Conservation (phyloP, 2,329 filamentous ascomycete genomes). For the Cladophialophora bantiana region DNA sequence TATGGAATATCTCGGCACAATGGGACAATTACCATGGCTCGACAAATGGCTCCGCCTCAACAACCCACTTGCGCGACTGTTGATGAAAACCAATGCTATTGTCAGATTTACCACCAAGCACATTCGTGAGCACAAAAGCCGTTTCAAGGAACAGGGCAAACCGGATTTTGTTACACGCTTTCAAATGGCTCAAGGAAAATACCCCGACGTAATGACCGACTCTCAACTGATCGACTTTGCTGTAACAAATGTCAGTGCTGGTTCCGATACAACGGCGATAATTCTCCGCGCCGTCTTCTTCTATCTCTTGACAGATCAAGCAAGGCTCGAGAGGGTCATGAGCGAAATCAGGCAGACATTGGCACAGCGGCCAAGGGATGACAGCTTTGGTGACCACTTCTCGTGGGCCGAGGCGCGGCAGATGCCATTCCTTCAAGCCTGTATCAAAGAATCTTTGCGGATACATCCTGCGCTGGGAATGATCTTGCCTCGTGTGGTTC, state of each 20-base stretch:
- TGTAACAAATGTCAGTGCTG: constrained; percentile 44
- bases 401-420: constrained; percentile 68
- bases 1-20: constrained; percentile 30
- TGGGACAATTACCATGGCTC: constrained; percentile 26
- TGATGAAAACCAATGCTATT: constrained; percentile 69
- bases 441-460: constrained; percentile 31
- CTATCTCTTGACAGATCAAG: constrained; percentile 43
- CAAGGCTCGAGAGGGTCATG: constrained; percentile 39
- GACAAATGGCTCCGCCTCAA: constrained; percentile 65
- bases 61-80: constrained; percentile 64
- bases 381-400: constrained; percentile 44
- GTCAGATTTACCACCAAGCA: constrained; percentile 13
- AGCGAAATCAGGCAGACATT: constrained; percentile 40
- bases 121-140: constrained; percentile 63
- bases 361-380: constrained; percentile 49
- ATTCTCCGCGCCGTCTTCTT: constrained; percentile 44
- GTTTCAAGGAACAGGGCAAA: constrained; percentile 53
- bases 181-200: constrained; percentile 35
- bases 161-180: constrained; percentile 39
- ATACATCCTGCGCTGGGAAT: constrained; percentile 38
- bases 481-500: constrained; percentile 39
- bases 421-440: constrained; percentile 50
- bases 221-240: constrained; percentile 42
- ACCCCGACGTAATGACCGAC: constrained; percentile 42
- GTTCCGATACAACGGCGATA: constrained; percentile 48